Percentiles rank a stretch among this genome's conserved stretches.
Conservation (phyloP, 805 yeast genomes). For the Lipomyces japonicus region DNA sequence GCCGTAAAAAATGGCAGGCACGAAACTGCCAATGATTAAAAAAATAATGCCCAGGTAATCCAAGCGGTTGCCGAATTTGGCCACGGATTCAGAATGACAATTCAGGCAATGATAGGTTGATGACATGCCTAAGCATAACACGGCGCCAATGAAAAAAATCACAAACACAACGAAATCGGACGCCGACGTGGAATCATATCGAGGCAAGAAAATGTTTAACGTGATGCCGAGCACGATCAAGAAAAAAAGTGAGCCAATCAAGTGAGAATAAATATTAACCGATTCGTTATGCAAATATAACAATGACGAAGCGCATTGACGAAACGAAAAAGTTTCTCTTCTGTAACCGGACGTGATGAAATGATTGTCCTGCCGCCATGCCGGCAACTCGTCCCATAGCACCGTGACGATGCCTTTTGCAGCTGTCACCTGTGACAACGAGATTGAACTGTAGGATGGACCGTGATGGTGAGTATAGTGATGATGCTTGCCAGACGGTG, state of each 20-base stretch:
- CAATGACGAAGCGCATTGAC: constrained; percentile 48
- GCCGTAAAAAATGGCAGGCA: constrained; percentile 49
- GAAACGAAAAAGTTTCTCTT: constrained; percentile 49
- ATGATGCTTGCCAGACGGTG: no score
- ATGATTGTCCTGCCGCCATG: constrained; percentile 74
- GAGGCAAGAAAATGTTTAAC: constrained; percentile 28
- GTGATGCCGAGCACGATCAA: constrained; percentile 20
- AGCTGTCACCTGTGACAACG: no score
- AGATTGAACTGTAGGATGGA: no score
- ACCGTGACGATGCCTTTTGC: constrained; percentile 31
- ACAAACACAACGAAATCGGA: constrained; percentile 52
- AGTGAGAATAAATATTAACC: constrained; percentile 65
- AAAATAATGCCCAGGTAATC: constrained; percentile 75
- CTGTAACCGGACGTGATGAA: constrained; percentile 64
- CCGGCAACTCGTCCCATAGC: constrained; percentile 55
- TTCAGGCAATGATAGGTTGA: constrained; percentile 65
- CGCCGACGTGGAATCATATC: constrained; percentile 33
- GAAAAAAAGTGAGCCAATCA: constrained; percentile 37
- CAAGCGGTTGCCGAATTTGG: constrained; percentile 59
- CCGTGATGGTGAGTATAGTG: no score
- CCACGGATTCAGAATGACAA: constrained; percentile 57
- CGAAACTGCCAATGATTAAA: constrained; percentile 60
- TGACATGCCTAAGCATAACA: constrained; percentile 57
- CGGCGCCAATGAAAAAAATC: constrained; percentile 56
- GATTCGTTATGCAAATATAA: constrained; percentile 65